Conservation (phyloP, 2,329 filamentous ascomycete genomes). For the Venturia aucupariae region DNA sequence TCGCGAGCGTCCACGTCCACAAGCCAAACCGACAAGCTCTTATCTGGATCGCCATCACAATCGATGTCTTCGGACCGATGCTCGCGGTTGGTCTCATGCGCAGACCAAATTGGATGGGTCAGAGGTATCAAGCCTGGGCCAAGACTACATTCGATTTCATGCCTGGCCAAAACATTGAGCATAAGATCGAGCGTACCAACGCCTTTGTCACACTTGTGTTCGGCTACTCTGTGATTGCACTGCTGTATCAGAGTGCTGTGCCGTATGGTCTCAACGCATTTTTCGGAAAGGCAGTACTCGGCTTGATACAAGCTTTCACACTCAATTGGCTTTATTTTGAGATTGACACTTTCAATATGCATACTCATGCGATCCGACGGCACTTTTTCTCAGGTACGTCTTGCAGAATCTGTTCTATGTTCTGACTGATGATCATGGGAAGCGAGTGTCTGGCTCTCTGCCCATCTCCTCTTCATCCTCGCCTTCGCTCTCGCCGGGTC, state of each 20-base stretch:
- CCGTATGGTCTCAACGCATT: conserved; percentile 47
- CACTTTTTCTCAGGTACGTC: conserved; percentile 34
- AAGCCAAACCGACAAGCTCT: conserved; percentile 47
- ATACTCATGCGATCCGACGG: conserved; percentile 52
- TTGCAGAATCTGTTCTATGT: not conserved
- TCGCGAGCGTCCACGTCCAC: conserved; percentile 48
- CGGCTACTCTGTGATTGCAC: conserved; percentile 53
- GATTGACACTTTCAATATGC: conserved; percentile 48
- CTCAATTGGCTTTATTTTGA: conserved; percentile 59
- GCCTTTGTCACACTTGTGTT: conserved; percentile 58
- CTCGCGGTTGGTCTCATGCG: conserved; percentile 32
- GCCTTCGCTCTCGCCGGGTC: conserved; percentile 51
- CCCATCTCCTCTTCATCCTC: conserved; percentile 56
- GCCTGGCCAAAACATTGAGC: conserved; percentile 56
- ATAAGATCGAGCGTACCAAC: conserved; percentile 54
- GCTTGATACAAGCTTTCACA: conserved; percentile 47
- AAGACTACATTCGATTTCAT: conserved; percentile 46
- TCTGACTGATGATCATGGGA: not conserved
- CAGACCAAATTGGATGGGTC: conserved; percentile 18
- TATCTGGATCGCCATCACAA: conserved; percentile 46
- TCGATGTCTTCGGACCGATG: conserved; percentile 45
- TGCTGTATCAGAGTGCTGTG: conserved; percentile 49
- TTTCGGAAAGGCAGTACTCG: conserved; percentile 53
- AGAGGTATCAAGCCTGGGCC: conserved; percentile 18
- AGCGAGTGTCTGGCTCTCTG: conserved; percentile 46